Conservation (phyloP, 2,329 filamentous ascomycete genomes). For the Aspergillus neoniger region DNA sequence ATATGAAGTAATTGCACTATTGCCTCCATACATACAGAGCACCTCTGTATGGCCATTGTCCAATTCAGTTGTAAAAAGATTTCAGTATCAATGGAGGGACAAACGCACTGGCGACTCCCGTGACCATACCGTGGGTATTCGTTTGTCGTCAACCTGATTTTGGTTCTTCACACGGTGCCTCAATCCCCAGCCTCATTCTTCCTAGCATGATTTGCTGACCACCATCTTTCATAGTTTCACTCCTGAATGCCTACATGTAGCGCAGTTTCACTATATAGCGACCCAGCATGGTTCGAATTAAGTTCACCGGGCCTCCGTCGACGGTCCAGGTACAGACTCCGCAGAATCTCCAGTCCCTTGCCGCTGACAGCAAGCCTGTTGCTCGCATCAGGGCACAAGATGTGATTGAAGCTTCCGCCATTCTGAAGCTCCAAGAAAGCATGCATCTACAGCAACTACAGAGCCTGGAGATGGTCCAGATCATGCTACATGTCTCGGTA, state of each 20-base stretch:
- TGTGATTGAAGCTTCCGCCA: conserved; percentile 13
- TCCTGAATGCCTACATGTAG: background rate
- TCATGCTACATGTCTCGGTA: conserved; percentile 50
- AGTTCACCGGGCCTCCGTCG: conserved; percentile 24
- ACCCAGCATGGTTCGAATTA: conserved; percentile 28
- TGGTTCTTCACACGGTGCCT: background rate
- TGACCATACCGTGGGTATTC: conserved; percentile 19
- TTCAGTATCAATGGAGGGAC: background rate
- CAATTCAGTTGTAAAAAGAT: background rate
- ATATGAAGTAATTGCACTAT: background rate
- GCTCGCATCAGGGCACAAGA: conserved; percentile 18
- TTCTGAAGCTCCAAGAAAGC: conserved; percentile 13
- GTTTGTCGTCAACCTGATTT: conserved; percentile 15
- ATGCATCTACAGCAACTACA: conserved; percentile 42
- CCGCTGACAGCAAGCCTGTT: conserved; percentile 11
- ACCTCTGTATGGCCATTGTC: background rate
- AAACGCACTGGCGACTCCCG: conserved; percentile 15
- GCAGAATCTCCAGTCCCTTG: conserved; percentile 10
- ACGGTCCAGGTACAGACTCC: conserved; percentile 21
- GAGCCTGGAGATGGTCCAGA: conserved; percentile 51
- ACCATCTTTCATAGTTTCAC: background rate
- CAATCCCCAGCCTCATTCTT: background rate
- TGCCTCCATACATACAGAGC: background rate
- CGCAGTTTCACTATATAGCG: background rate
- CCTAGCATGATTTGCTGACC: background rate